Conservation (phyloP, 2,329 filamentous ascomycete species). For the Cladosporium cucumerinum region DNA sequence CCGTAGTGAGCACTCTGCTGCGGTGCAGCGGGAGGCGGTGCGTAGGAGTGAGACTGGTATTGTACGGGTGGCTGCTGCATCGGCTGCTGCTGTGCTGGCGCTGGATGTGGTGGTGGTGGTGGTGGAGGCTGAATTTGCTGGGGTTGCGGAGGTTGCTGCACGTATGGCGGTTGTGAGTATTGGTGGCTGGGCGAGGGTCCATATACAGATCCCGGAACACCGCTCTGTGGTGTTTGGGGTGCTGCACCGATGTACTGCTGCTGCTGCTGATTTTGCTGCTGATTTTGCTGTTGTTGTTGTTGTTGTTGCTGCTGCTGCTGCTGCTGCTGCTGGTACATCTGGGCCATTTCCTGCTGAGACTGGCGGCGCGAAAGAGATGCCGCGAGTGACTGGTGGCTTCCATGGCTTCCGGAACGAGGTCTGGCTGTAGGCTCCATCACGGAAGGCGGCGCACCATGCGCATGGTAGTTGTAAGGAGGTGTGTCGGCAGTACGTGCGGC, state of each 20-base stretch:
- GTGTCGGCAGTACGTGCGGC: conserved; percentile 31
- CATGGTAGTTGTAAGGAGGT: conserved; percentile 21
- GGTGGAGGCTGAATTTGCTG: conserved; percentile 16
- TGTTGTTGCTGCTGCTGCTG: conserved; percentile 22
- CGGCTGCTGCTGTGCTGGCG: conserved; percentile 33
- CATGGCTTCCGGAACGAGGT: conserved; percentile 40
- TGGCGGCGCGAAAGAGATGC: conserved; percentile 37
- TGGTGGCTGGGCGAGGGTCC: conserved; percentile 28
- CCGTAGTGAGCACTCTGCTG: conserved; percentile 39
- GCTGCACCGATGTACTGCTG: conserved; percentile 36
- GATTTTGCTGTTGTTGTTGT: conserved; percentile 32
- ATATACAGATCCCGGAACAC: conserved; percentile 40
- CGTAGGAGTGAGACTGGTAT: conserved; percentile 27
- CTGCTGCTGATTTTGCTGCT: conserved; percentile 22
- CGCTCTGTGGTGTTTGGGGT: conserved; percentile 38
- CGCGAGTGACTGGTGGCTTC: conserved; percentile 32
- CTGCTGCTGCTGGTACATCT: conserved; percentile 32
- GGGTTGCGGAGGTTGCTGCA: conserved; percentile 27
- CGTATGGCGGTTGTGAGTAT: conserved; percentile 28
- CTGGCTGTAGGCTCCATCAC: conserved; percentile 33
- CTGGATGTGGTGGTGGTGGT: conserved; percentile 26
- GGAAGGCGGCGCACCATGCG: conserved; percentile 18
- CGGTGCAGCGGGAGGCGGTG: conserved; percentile 25
- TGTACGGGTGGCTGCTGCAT: conserved; percentile 36
- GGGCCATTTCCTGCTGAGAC: conserved; percentile 45